Percentiles rank a stretch among this genome's conserved stretches.
phyloP scores from a whole-genome alignment of 2,329 filamentous ascomycete species.

The Colletotrichum brevisporum region DNA sequence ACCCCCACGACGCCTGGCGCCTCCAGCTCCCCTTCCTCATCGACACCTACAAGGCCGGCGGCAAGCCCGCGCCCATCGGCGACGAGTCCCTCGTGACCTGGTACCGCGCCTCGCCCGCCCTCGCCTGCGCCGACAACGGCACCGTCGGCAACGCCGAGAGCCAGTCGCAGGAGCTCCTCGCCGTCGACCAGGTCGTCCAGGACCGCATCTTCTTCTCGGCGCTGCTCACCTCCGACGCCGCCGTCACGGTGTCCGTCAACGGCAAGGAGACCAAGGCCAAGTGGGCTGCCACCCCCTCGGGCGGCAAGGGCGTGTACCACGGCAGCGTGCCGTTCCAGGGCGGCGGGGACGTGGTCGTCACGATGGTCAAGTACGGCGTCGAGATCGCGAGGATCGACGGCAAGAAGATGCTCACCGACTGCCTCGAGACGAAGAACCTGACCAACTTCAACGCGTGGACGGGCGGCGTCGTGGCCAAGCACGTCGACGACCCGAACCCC shows the following conservation, averaged over 20 bases:
- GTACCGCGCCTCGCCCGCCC: constrained; percentile 50
- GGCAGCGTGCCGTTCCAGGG: constrained; percentile 46
- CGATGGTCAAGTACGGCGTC: constrained; percentile 47
- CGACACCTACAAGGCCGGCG: constrained; percentile 60
- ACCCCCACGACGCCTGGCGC: constrained; percentile 66
- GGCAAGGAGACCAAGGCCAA: constrained; percentile 41
- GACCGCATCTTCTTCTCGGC: constrained; percentile 47
- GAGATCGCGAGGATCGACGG: constrained; percentile 37
- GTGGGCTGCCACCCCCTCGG: constrained; percentile 21
- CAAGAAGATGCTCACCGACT: constrained; percentile 23
- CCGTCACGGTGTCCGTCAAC: constrained; percentile 47
- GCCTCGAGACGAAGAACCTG: constrained; percentile 21
- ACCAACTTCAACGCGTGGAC: constrained; percentile 43
- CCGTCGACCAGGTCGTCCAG: constrained; percentile 41
- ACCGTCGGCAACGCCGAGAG: constrained; percentile 48
- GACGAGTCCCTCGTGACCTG: constrained; percentile 50
- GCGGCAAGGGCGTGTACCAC: constrained; percentile 49
- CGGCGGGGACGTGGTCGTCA: constrained; percentile 50
- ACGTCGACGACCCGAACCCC: constrained; percentile 34
- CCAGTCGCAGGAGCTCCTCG: constrained; percentile 44
- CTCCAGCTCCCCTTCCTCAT: constrained; percentile 65
- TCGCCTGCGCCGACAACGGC: constrained; percentile 47
- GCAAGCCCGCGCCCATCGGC: constrained; percentile 46
- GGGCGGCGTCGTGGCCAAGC: constrained; percentile 26
- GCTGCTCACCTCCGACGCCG: constrained; percentile 43